Conservation (phyloP, 768 basidiomycete genomes). For the Tricholoma furcatifolium region DNA sequence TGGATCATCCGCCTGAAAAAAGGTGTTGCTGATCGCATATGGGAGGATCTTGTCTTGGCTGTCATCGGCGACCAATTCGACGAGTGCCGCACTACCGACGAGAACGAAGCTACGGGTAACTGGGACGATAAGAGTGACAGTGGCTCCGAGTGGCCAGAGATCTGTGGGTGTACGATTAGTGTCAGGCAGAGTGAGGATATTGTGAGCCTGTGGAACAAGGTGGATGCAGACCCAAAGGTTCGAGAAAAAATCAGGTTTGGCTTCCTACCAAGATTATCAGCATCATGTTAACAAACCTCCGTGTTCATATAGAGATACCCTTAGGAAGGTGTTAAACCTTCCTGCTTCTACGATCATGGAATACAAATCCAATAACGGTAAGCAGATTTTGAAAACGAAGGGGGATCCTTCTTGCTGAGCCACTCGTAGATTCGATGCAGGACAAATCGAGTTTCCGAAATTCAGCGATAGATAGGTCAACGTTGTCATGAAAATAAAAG, state of each 20-base stretch:
- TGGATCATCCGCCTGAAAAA: conserved; percentile 95
- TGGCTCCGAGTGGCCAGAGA: conserved; percentile 65
- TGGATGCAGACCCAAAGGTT: conserved; percentile 72
- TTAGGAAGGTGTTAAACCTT: conserved; percentile 73
- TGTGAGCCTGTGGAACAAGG: conserved; percentile 87
- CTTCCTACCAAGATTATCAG: background rate
- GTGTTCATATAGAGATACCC: conserved; percentile 64
- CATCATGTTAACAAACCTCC: background rate
- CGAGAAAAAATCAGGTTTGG: conserved; percentile 81
- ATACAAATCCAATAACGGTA: conserved; percentile 92
- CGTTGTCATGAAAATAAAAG: conserved; percentile 22
- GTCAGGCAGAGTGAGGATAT: conserved; percentile 94
- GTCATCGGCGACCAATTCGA: conserved; percentile 91
- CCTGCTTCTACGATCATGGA: conserved; percentile 83
- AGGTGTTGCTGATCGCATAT: conserved; percentile 85
- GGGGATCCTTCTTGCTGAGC: background rate
- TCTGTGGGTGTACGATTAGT: conserved; percentile 94
- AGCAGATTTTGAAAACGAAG: conserved; percentile 12
- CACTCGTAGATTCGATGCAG: conserved; percentile 73
- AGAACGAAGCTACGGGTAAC: conserved; percentile 25
- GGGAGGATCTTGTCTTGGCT: conserved; percentile 88
- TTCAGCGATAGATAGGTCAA: conserved; percentile 50
- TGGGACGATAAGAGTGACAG: conserved; percentile 38
- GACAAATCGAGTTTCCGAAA: conserved; percentile 86
- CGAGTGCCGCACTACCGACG: conserved; percentile 45